Conservation (phyloP, 1,139 yeast genomes). For the Saccharomyces hybrid region DNA sequence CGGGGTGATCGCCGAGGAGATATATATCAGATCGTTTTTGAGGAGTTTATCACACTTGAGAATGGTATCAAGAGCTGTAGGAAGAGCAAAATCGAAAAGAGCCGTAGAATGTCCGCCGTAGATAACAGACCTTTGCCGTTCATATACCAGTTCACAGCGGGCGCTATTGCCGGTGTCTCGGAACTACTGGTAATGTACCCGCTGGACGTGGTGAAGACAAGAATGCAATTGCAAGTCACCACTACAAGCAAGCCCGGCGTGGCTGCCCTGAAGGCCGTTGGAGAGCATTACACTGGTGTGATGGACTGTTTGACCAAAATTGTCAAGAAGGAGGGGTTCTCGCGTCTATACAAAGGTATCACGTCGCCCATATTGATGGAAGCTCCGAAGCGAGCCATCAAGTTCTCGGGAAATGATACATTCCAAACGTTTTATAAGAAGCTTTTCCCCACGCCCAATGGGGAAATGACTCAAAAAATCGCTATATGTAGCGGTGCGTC, state of each 20-base stretch:
- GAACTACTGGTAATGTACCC: slow-evolving; percentile 98
- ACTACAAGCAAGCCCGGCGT: slow-evolving; percentile 24
- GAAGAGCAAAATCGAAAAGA: neutral
- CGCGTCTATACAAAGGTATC: slow-evolving; percentile 84
- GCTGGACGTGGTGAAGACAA: slow-evolving; percentile 92
- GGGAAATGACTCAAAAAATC: slow-evolving; percentile 67
- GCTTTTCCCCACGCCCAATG: slow-evolving; percentile 50
- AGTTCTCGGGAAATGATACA: slow-evolving; percentile 95
- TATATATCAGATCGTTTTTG: neutral
- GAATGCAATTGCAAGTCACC: slow-evolving; percentile 83
- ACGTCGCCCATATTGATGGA: slow-evolving; percentile 96
- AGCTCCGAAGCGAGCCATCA: slow-evolving; percentile 96
- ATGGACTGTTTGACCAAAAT: slow-evolving; percentile 77
- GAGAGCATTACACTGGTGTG: slow-evolving; percentile 66
- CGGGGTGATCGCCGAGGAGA: neutral
- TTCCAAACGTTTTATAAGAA: slow-evolving; percentile 83
- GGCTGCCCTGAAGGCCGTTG: slow-evolving; percentile 42
- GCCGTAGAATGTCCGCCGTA: neutral
- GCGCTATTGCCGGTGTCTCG: slow-evolving; percentile 96
- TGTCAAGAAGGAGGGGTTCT: slow-evolving; percentile 74
- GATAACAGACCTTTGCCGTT: slow-evolving; percentile 5
- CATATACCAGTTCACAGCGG: slow-evolving; percentile 77
- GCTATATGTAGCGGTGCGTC: slow-evolving; percentile 94
- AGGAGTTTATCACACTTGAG: neutral
- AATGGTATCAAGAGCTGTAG: neutral